These are phyloP conservation scores for Climacium dendroides DNA, from an alignment of 225 moss, liverwort and hornwort genomes.

Conservation along the genomic window DNA sequence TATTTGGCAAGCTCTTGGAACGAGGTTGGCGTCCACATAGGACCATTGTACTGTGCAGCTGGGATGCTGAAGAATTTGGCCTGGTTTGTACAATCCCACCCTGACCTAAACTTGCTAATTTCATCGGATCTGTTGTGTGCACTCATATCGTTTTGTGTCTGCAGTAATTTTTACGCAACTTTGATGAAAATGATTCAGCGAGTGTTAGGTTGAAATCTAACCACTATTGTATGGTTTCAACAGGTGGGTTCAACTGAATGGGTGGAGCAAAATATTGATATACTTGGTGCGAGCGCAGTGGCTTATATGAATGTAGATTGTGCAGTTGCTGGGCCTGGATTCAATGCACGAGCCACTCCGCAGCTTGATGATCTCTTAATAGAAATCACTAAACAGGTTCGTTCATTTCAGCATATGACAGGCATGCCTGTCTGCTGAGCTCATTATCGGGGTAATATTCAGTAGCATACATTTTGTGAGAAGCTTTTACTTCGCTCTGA, in stretches of 20 bases:
- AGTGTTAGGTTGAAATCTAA: not conserved
- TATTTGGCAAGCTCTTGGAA: conserved; percentile 38
- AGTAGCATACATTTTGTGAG: not conserved
- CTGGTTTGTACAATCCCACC: conserved; percentile 25
- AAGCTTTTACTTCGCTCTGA: not conserved
- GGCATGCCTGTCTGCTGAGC: not conserved
- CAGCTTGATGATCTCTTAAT: conserved; percentile 59
- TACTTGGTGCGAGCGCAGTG: conserved; percentile 53
- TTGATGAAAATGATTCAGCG: not conserved
- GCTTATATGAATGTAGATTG: conserved; percentile 87
- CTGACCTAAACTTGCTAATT: not conserved
- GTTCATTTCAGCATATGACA: not conserved
- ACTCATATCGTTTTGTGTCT: not conserved
- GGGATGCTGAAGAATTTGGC: conserved; percentile 92
- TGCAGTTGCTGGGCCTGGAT: conserved; percentile 69
- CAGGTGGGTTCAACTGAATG: conserved; percentile 94
- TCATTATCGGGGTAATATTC: not conserved
- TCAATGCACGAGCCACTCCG: conserved; percentile 44
- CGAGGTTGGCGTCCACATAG: conserved; percentile 74
- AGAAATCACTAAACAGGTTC: conserved; percentile 64
- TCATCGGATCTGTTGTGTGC: not conserved
- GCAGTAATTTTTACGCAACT: not conserved
- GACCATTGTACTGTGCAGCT: conserved; percentile 70
- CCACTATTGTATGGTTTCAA: not conserved
- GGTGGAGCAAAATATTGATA: conserved; percentile 76